Percentiles rank a stretch among this genome's conserved stretches.
phyloP scores from a whole-genome alignment of 345 rosid genomes.

The Syzygium oleosum region DNA sequence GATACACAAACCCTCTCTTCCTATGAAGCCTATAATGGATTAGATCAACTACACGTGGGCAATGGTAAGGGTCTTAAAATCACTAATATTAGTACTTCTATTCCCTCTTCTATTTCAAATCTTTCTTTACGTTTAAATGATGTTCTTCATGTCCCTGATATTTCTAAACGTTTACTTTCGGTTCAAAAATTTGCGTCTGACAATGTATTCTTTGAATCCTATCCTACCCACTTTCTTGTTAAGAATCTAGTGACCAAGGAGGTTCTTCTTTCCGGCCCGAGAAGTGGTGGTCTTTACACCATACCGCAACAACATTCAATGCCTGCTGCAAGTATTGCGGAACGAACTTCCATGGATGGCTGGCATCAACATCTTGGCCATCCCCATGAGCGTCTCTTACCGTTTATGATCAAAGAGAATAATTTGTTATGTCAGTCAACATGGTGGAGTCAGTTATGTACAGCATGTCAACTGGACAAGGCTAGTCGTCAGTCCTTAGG shows the following conservation, averaged over 20 bases:
- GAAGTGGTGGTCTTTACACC: not conserved
- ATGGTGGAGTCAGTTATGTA: not conserved
- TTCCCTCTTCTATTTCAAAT: not conserved
- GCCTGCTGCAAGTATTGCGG: not conserved
- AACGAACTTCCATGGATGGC: not conserved
- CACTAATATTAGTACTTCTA: not conserved
- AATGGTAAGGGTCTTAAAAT: not conserved
- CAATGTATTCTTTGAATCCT: not conserved
- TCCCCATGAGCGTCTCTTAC: not conserved
- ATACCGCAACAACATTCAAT: not conserved
- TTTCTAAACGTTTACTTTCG: not conserved
- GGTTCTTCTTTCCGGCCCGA: fast-evolving
- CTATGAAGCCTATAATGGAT: not conserved
- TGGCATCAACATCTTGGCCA: not conserved
- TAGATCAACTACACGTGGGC: not conserved
- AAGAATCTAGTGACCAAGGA: not conserved
- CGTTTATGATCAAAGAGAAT: no score
- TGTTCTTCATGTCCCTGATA: not conserved
- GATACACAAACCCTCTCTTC: not conserved
- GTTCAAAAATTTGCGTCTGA: not conserved
- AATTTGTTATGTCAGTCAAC: not conserved
- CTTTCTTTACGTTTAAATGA: not conserved
- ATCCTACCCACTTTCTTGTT: not conserved
- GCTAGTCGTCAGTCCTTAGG: not conserved
- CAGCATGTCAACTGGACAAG: not conserved